Evolutionary conservation across 768 basidiomycete genomes (phyloP), one percentile per base, ranked within the genome.

Genomic region (Lentinula edodes): DNA sequence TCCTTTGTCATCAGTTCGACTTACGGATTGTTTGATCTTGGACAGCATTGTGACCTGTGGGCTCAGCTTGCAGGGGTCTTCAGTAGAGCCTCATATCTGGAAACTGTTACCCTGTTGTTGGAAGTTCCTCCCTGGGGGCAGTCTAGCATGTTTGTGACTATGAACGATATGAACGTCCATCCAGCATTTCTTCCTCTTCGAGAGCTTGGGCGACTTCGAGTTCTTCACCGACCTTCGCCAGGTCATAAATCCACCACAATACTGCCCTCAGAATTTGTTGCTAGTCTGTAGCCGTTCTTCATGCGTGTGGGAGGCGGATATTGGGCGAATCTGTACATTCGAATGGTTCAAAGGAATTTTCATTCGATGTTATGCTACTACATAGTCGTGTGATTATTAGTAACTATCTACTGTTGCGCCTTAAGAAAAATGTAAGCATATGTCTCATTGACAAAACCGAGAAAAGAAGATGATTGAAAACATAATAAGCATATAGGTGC

Each of bases 401-500:
- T 23, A 23, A 23, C 23, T 23, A 23, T 23, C 23, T 23, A 2
- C 18, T 18, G 18, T 48, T 48, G n/a, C 8, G 12, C n/a, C 34
- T 36, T n/a, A 16, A 52, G 51, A 36, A 52, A n/a, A 36, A 35
- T 39, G 34, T 55, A 36, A 13, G 23, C 32, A 16, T 13, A 28
- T 55, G 36, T 56, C 23, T 23, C 23, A 23, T 2, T 23, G 23
- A 23, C 10, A 39, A 18, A 28, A 12, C 13, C 23, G 42, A 10
- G 10, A 56, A 8, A n/a, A 42, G 41, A 32, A 7, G 1, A 41
- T 18, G 5, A 41, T 55, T 9, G 5, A 8, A 28, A 56, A 13
- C 55, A 43, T 56, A 45, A 53, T 35, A 38, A 42, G 41, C 41
- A 59, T 59, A 50, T 60, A 60, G 15, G 48, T 48, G 36, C 41